Percentiles rank a stretch among this genome's conserved stretches.
These are phyloP conservation scores for Leptodontidium sp. DNA, from an alignment of 2,329 filamentous ascomycete species.

Conservation along the genomic window DNA sequence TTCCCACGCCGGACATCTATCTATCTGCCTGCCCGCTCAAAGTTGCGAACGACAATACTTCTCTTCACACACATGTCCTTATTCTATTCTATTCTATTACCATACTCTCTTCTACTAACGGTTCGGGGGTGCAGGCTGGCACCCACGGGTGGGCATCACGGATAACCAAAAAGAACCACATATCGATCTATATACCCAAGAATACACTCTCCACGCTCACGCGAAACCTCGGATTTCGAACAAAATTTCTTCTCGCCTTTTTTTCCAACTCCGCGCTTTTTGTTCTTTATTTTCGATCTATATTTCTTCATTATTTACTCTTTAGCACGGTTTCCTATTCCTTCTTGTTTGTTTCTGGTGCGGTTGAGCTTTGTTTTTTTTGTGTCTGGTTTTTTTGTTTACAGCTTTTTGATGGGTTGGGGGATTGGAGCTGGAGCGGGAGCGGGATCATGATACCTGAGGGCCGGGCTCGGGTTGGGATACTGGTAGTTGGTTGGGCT, in stretches of 20 bases:
- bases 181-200: slow-evolving; percentile 41
- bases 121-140: slow-evolving; percentile 38
- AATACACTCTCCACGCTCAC: slow-evolving; percentile 44
- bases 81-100: slow-evolving; percentile 21
- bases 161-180: slow-evolving; percentile 17
- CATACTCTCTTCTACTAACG: slow-evolving; percentile 32
- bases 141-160: slow-evolving; percentile 26
- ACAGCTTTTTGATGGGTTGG: not conserved
- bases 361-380: not conserved
- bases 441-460: slow-evolving; percentile 12
- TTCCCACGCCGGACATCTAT: slow-evolving; percentile 1
- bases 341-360: not conserved
- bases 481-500: not conserved
- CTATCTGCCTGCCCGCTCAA: not conserved
- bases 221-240: slow-evolving; percentile 34
- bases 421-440: not conserved
- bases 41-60: slow-evolving; percentile 12
- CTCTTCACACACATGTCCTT: slow-evolving; percentile 34
- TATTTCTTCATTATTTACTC: too few species aligned
- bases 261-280: slow-evolving; percentile 20
- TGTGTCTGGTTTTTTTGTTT: not conserved
- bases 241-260: slow-evolving; percentile 22
- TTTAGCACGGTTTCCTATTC: slow-evolving; percentile 1
- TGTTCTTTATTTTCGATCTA: not conserved
- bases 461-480: slow-evolving; percentile 11